Evolutionary conservation across 2,329 filamentous ascomycete genomes (phyloP), one percentile per base, ranked within the genome.

Genomic region (Penicillium janthinellum): DNA sequence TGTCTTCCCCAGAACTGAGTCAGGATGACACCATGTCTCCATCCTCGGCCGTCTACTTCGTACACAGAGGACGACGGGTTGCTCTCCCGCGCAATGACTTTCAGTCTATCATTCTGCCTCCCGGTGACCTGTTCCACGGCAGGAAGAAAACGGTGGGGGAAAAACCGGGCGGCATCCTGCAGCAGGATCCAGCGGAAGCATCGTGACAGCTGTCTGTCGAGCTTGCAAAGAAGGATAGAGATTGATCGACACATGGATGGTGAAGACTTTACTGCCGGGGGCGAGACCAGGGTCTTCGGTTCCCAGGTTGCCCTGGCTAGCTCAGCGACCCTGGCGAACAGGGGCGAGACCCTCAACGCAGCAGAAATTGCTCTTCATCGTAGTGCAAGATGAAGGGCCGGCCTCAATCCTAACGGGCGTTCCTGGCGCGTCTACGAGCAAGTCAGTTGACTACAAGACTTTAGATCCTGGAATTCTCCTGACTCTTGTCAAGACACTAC

Each of bases 131-230:
- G 72, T 75, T 73, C 57, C 73, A 75, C 73, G 45, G 57, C 73
- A 55, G 52, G 15, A 42, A 71, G 68, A 54, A 69, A 67, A 68
- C 70, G 69, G 72, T 71, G 66, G 56, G 64, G 61, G 59, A 57
- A 66, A 63, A 74, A 74, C 22, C 71, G 72, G 71, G 57, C 69
- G 68, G 68, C 61, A 60, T 71, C 64, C 66, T 74, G 73, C 73
- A 73, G 68, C 65, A 63, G 53, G 22, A 57, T 44, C 60, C 63
- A 70, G 70, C 64, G 54, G 48, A 54, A 37, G 37, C 56, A 55
- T 59, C 54, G 57, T 62, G 50, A 58, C 60, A 55, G 59, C 58
- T 58, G 49, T 64, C 60, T 54, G 52, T 45, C 38, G 11, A n/a
- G 42, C n/a, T 45, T 28, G 17, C 22, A 17, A 22, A 47, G 28